Conservation (phyloP, 495 filamentous ascomycete species). For the Entonaema liquescens region DNA sequence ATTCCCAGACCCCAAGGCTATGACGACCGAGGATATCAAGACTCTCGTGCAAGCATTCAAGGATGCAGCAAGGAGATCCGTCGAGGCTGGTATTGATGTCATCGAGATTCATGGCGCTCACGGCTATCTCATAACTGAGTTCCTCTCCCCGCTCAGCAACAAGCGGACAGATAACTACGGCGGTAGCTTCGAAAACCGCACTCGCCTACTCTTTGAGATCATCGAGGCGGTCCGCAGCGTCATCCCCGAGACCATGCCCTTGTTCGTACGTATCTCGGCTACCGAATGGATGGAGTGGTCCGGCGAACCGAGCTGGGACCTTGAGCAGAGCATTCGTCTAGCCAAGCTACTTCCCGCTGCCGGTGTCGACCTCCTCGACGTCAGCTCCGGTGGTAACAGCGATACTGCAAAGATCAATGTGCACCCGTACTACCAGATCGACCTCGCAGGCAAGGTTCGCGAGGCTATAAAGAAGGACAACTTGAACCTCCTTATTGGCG, state of each 20-base stretch:
- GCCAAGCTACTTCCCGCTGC: slow-evolving; percentile 69
- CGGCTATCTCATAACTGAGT: slow-evolving; percentile 71
- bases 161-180: slow-evolving; percentile 65
- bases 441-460: slow-evolving; percentile 68
- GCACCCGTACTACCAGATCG: slow-evolving; percentile 67
- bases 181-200: slow-evolving; percentile 66
- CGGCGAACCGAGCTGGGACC: slow-evolving; percentile 67
- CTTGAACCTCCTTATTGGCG: slow-evolving; percentile 67
- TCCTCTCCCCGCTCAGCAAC: slow-evolving; percentile 70
- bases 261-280: slow-evolving; percentile 74
- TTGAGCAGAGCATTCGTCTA: slow-evolving; percentile 68
- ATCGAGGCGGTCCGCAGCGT: slow-evolving; percentile 22
- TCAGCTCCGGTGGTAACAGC: slow-evolving; percentile 75
- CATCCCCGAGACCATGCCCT: slow-evolving; percentile 64
- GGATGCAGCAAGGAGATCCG: slow-evolving; percentile 65
- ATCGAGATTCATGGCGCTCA: slow-evolving; percentile 72
- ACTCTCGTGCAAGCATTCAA: slow-evolving; percentile 68
- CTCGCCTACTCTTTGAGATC: slow-evolving; percentile 37
- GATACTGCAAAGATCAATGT: slow-evolving; percentile 65
- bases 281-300: slow-evolving; percentile 75
- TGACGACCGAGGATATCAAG: slow-evolving; percentile 70
- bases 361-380: slow-evolving; percentile 79
- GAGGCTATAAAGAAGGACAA: slow-evolving; percentile 64
- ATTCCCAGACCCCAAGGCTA: slow-evolving; percentile 62
- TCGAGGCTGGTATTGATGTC: slow-evolving; percentile 73